Percentiles rank a stretch among this genome's conserved stretches.
Evolutionary conservation across 495 filamentous ascomycete species (phyloP).

Genomic region (Aspergillus hancockii): DNA sequence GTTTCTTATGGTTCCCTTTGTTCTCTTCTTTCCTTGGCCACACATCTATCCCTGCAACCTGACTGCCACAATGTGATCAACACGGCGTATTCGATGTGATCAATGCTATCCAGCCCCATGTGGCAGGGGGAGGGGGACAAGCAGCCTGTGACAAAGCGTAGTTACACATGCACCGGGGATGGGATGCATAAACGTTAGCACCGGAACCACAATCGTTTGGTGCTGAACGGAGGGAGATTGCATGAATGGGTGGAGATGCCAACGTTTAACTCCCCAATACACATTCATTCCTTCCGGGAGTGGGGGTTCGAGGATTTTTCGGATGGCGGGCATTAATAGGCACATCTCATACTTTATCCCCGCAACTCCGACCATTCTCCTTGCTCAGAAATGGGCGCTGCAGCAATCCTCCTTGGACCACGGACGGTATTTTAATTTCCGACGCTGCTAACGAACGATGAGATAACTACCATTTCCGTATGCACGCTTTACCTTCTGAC

Average conservation of each 20-base stretch:
- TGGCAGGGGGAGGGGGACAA: no score
- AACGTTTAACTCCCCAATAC: neutral
- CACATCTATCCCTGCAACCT: neutral
- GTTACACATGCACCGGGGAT: constrained; percentile 14
- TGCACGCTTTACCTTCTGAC: constrained; percentile 12
- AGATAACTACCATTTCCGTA: neutral
- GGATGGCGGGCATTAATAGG: constrained; percentile 7
- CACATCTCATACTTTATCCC: neutral
- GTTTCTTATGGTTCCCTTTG: neutral
- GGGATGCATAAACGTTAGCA: constrained; percentile 1
- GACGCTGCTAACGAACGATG: neutral
- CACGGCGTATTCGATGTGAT: neutral
- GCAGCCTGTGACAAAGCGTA: constrained; percentile 14
- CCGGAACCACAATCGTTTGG: neutral
- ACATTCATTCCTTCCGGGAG: neutral
- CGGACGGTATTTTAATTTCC: constrained; percentile 9
- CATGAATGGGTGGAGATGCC: constrained; percentile 8
- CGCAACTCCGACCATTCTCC: neutral
- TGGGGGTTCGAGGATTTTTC: constrained; percentile 11
- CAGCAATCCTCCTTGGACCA: neutral
- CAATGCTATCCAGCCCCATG: neutral
- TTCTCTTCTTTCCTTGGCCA: neutral
- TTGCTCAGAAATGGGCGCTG: neutral
- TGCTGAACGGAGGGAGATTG: constrained; percentile 8
- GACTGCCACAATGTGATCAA: neutral